phyloP scores from a whole-genome alignment of 192 early-diverging fungal species.

The Backusella sp. region DNA sequence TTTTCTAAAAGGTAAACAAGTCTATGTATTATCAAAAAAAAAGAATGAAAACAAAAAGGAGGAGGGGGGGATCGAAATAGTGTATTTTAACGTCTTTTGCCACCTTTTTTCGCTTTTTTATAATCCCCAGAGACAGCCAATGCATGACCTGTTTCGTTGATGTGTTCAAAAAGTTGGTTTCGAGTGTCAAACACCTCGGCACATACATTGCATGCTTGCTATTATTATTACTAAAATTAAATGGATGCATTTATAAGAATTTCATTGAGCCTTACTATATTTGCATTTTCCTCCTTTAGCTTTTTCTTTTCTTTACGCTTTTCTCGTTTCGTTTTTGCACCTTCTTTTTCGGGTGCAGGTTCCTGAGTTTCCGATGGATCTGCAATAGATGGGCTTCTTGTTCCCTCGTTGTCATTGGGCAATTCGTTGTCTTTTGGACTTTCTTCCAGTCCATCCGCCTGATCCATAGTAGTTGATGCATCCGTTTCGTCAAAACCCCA shows the following conservation, averaged over 20 bases:
- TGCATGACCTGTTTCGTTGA: conserved; percentile 86
- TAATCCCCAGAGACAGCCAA: conserved; percentile 34
- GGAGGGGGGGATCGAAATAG: neutral
- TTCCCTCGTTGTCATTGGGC: no score
- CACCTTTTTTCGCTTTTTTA: conserved; percentile 9
- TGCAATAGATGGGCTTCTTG: neutral
- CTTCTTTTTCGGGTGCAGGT: conserved; percentile 23
- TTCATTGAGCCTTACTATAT: neutral
- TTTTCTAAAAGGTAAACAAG: neutral
- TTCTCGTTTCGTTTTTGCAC: conserved; percentile 51
- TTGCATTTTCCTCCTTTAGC: conserved; percentile 50
- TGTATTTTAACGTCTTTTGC: neutral
- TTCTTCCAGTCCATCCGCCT: conserved; percentile 24
- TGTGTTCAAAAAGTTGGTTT: conserved; percentile 88
- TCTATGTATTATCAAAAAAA: no score
- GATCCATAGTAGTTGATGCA: conserved; percentile 23
- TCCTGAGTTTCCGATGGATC: conserved; percentile 16
- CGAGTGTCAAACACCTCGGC: conserved; percentile 64
- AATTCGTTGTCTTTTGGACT: conserved; percentile 21
- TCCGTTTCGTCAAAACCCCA: conserved; percentile 38
- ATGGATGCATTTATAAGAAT: neutral
- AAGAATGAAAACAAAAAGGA: neutral
- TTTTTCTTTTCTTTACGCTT: conserved; percentile 60
- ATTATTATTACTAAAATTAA: neutral
- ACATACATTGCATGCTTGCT: conserved; percentile 80